A percentile compares a stretch with the other conserved stretches of the same genome.
Evolutionary conservation across 371 early-diverging fungal species (phyloP).

Genomic region (Lichtheimia ornata): DNA sequence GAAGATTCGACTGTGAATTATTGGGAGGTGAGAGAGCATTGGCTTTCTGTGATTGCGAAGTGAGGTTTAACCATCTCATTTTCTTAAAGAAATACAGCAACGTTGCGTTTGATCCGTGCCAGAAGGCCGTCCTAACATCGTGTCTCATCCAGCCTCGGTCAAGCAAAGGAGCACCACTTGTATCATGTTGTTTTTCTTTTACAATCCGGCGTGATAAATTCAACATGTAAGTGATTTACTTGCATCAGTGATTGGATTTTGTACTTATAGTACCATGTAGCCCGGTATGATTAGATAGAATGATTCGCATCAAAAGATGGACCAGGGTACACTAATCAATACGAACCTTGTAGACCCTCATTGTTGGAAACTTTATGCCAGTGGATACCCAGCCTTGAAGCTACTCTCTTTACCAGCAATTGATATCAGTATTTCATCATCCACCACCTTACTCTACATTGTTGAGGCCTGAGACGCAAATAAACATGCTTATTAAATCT

Average conservation of each 20-base stretch:
- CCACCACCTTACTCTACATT: too few relatives aligned
- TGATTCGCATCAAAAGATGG: neutral
- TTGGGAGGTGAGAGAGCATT: conserved; percentile 60
- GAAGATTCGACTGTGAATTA: conserved; percentile 84
- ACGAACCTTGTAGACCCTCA: conserved; percentile 47
- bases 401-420: too few relatives aligned
- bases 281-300: conserved; percentile 22
- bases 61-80: neutral
- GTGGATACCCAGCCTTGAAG: conserved; percentile 21
- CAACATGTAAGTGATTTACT: conserved; percentile 53
- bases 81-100: conserved; percentile 84
- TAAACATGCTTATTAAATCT: too few relatives aligned
- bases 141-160: conserved; percentile 67
- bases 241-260: neutral
- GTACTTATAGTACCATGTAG: neutral
- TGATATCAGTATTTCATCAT: too few relatives aligned
- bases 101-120: conserved; percentile 92
- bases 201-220: conserved; percentile 92
- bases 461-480: too few relatives aligned
- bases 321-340: neutral
- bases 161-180: conserved; percentile 45
- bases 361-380: conserved; percentile 84
- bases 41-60: neutral
- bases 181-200: conserved; percentile 90
- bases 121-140: conserved; percentile 93